These are phyloP conservation scores for Ceratocystis cacaofunesta DNA, from an alignment of 2,329 filamentous ascomycete species.

Conservation along the genomic window DNA sequence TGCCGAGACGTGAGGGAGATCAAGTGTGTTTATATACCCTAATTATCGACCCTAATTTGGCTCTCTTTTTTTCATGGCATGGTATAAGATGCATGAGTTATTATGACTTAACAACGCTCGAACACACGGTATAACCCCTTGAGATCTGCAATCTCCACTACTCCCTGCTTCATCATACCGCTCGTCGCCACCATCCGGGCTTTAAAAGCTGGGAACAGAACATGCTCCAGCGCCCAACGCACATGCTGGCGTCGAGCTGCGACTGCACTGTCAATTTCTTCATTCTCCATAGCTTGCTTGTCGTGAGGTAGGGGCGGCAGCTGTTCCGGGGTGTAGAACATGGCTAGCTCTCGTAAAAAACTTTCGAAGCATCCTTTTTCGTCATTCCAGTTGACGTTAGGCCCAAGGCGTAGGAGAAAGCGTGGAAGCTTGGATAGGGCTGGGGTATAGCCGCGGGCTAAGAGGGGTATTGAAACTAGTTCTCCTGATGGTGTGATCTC, in stretches of 20 bases:
- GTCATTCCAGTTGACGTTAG: conserved; percentile 70
- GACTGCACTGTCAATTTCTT: conserved; percentile 34
- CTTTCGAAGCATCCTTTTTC: conserved; percentile 76
- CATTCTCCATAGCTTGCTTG: conserved; percentile 25
- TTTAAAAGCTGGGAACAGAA: conserved; percentile 82
- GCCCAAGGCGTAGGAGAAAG: conserved; percentile 77
- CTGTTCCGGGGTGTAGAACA: conserved; percentile 80
- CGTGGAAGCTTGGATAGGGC: conserved; percentile 72
- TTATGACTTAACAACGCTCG: conserved; percentile 60
- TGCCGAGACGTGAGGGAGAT: background rate
- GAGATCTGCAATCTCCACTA: conserved; percentile 78
- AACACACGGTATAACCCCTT: conserved; percentile 92
- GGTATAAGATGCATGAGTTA: background rate
- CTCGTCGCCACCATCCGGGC: conserved; percentile 69
- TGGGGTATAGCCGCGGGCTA: conserved; percentile 80
- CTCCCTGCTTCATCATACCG: conserved; percentile 53
- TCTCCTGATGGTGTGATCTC: conserved; percentile 67
- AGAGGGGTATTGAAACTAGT: conserved; percentile 62
- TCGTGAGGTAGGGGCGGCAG: conserved; percentile 41
- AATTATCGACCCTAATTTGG: background rate
- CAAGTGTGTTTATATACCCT: background rate
- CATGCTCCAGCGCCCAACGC: conserved; percentile 62
- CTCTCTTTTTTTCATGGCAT: background rate
- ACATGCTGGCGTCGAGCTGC: conserved; percentile 52
- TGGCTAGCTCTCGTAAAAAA: conserved; percentile 73